Conservation (phyloP, 78 protist species). For the Dictyostelium purpureum region DNA sequence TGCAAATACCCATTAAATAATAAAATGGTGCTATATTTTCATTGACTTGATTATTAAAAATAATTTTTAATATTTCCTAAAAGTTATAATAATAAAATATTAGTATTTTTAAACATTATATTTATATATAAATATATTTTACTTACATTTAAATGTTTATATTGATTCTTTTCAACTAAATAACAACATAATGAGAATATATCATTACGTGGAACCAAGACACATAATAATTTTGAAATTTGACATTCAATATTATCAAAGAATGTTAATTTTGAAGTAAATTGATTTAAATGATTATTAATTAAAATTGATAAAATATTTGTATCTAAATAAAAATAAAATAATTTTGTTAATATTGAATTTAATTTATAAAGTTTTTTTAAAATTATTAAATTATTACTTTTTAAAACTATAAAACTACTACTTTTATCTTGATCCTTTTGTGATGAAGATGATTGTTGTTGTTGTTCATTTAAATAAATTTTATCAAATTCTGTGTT, state of each 20-base stretch:
- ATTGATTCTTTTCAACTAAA: conserved; percentile 51
- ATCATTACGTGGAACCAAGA: background rate
- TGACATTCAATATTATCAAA: conserved; percentile 16
- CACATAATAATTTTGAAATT: background rate
- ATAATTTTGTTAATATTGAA: no score
- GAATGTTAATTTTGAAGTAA: background rate
- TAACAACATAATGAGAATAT: conserved; percentile 30
- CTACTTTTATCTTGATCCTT: background rate
- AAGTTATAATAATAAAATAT: background rate
- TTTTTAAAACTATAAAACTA: background rate
- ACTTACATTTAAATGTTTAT: conserved; percentile 17
- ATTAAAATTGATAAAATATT: conserved; percentile 2
- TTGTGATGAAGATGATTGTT: background rate
- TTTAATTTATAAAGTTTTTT: no score
- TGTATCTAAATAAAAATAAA: background rate
- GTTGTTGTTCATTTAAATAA: background rate
- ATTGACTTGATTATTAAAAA: background rate
- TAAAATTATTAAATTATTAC: background rate
- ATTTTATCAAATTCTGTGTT: conserved; percentile 6
- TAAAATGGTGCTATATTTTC: conserved; percentile 3
- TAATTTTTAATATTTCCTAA: background rate
- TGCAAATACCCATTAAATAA: conserved; percentile 54
- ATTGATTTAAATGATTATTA: background rate
- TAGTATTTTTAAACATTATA: no score
- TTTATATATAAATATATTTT: background rate